phyloP scores from a whole-genome alignment of 2,329 filamentous ascomycete genomes.

The Pseudogymnoascus sp. region DNA sequence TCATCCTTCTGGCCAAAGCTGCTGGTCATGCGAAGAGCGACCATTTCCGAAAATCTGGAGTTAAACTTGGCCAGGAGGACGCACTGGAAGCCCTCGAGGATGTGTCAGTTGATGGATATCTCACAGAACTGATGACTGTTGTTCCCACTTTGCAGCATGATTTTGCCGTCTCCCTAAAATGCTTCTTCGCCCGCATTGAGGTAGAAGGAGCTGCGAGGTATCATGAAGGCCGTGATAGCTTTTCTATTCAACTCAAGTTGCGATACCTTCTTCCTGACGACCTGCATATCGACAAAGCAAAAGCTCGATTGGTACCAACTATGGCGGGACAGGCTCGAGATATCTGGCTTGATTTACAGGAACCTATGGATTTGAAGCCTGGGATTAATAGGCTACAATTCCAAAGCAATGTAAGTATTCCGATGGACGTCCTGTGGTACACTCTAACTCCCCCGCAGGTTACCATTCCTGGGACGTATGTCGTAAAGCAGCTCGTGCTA shows the following conservation, averaged over 20 bases:
- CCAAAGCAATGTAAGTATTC: constrained; percentile 35
- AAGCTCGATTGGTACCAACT: constrained; percentile 52
- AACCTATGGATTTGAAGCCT: constrained; percentile 38
- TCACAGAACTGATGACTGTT: constrained; percentile 25
- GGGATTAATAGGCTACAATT: constrained; percentile 37
- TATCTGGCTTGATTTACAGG: constrained; percentile 47
- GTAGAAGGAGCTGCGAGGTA: constrained; percentile 63
- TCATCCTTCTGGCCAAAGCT: constrained; percentile 65
- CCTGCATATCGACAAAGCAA: constrained; percentile 56
- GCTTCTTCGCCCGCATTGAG: constrained; percentile 63
- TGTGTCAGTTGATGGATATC: constrained; percentile 24
- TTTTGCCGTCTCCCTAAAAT: constrained; percentile 57
- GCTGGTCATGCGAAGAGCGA: constrained; percentile 46
- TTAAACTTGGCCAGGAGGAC: constrained; percentile 15
- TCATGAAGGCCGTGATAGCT: constrained; percentile 63
- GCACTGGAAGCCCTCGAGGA: constrained; percentile 17
- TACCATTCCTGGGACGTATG: constrained; percentile 63
- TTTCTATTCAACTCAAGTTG: constrained; percentile 59
- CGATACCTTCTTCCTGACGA: constrained; percentile 64
- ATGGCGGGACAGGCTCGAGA: constrained; percentile 53
- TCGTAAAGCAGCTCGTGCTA: constrained; percentile 63
- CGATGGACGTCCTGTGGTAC: not conserved
- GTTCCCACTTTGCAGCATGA: constrained; percentile 43
- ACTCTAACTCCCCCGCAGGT: constrained; percentile 35
- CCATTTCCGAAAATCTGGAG: constrained; percentile 31